Base-by-base conservation (phyloP, 2,329 filamentous ascomycete species). In the Cercospora zeae-maydis region DNA sequence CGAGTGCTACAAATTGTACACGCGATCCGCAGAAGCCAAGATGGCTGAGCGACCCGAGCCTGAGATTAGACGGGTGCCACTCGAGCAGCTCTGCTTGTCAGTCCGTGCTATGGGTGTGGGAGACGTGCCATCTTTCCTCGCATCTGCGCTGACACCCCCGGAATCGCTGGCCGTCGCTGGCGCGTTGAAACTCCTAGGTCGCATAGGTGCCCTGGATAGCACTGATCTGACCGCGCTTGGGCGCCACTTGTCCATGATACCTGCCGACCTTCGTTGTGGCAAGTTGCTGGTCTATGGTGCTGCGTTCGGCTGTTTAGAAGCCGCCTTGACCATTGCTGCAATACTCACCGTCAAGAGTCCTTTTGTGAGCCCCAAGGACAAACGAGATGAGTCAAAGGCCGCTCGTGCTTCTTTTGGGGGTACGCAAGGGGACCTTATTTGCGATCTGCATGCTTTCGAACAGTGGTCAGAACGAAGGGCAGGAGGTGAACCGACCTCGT, bases 211-310 rank as follows among this genome's bases (percentile, higher is more conserved):
- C 0, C 82, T 98, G 13, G 91, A 95, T 69, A 91, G 91, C 49
- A 86, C 91, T 62, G 89, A 92, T 71, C 83, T 99, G 42, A 98
- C 95, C 0, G 92, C 93, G 2, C 86, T 99, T 52, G 95, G 95
- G 39, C 88, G 90, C 58, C 95, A 98, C 78, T 82, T 99, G n/a
- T 90, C 93, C 16, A 91, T 96, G 86, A 92, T 99, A 56, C 95
- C 95, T 1, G 91, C 93, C 0, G 95, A 99, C 73, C 82, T 99
- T 53, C 87, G 93, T 30, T 96, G 92, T 75, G 92, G 91, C 51
- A 99, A 99, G 77, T 83, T 99, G 34, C 92, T 99, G 83, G 91
- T 99, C 3, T 96, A 96, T 73, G 95, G 95, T 5, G 89, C 92
- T 14, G 92, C 96, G 62, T 98, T 99, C 72, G 91, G 91, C 34